Base-by-base conservation (phyloP, 78 protist genomes). In the Emiliania huxleyi region DNA sequence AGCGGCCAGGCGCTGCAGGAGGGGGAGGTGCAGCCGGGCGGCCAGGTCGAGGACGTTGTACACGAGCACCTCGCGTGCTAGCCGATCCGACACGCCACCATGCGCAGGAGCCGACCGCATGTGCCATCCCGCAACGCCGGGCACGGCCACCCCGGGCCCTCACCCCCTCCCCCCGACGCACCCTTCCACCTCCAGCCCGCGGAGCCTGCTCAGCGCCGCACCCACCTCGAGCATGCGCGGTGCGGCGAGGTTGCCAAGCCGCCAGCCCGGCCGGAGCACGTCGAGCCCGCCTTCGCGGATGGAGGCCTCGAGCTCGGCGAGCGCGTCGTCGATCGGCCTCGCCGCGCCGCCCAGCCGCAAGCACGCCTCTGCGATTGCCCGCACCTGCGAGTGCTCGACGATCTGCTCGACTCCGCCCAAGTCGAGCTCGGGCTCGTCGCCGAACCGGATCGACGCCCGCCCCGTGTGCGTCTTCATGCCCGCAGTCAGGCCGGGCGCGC, bases 321-420 rank as follows among this genome's bases (percentile, higher is more conserved):
- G 56, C 55, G 55, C 21, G 5, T 0, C 81, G 33, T n/a, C 91
- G 33, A 83, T 25, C 0, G 35, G 40, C 55, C 42, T 40, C 40
- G 33, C 37, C 25, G 11, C 33, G 6, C 55, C 56, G 35, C 11
- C 11, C 29, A 12, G 35, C 15, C 4, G 4, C 23, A 52, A 46
- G 18, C 81, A 0, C 44, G 38, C 49, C 15, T 6, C 69, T 8
- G 83, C 35, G 91, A 37, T 48, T 0, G 42, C 29, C 21, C 40
- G 91, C 75, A 69, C 22, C 93, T 93, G 95, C 38, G 87, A 69
- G 23, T 4, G 23, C 87, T 93, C 95, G 48, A 91, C 93, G 43
- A 93, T 18, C 71, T 93, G 95, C 81, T 79, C 91, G 25, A 77
- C 0, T 19, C 22, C 91, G 29, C 3, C 0, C 69, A 87, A 0